Conservation (phyloP, 2,329 filamentous ascomycete species). For the Pseudogymnoascus pannorum region DNA sequence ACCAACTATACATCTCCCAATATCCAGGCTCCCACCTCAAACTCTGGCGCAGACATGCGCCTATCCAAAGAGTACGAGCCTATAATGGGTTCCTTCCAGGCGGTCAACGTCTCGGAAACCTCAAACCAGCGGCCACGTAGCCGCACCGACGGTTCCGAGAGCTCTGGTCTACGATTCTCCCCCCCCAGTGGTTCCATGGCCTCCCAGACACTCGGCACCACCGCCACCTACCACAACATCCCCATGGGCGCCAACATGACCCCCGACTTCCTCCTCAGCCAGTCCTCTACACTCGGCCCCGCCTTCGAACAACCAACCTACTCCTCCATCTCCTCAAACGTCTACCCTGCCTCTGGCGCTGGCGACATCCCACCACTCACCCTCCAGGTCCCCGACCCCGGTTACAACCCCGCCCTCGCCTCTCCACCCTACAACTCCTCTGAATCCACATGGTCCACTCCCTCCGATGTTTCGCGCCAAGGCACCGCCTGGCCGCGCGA, state of each 20-base stretch:
- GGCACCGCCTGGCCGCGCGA: neutral
- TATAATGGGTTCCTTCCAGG: slow-evolving; percentile 20
- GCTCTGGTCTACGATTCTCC: neutral
- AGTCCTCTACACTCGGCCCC: neutral
- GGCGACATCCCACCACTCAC: neutral
- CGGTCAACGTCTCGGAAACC: slow-evolving; percentile 19
- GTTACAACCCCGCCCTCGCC: neutral
- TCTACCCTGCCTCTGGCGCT: neutral
- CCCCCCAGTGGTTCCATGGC: neutral
- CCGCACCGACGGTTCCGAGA: neutral
- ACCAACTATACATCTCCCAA: neutral
- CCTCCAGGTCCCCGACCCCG: neutral
- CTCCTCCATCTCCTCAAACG: neutral
- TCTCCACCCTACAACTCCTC: neutral
- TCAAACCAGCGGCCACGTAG: neutral
- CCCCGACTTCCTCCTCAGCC: neutral
- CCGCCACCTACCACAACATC: neutral
- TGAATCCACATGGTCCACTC: neutral
- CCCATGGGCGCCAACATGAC: neutral
- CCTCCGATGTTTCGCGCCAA: neutral
- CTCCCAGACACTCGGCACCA: neutral
- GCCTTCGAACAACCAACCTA: neutral
- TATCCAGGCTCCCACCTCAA: neutral
- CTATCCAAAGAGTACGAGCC: neutral
- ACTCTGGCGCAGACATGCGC: neutral